These are phyloP conservation scores for Phytopythium kandeliae DNA, from an alignment of 352 stramenopile genomes.

Conservation along the genomic window DNA sequence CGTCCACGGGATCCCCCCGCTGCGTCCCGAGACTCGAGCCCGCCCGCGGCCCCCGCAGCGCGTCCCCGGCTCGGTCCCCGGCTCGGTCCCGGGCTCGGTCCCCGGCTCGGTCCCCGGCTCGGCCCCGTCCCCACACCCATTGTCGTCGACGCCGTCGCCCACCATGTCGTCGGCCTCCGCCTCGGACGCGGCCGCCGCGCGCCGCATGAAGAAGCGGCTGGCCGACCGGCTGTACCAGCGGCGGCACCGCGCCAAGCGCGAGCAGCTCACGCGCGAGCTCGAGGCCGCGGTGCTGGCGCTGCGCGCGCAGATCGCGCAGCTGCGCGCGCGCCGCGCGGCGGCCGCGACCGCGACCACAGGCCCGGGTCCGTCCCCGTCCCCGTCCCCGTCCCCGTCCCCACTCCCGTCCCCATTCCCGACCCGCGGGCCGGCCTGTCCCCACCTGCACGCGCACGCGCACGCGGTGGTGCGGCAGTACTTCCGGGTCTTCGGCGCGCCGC, in stretches of 20 bases:
- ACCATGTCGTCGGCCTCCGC: not conserved
- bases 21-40: no score
- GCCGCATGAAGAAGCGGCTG: conserved; percentile 18
- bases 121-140: no score
- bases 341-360: not conserved
- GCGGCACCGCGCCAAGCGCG: conserved; percentile 29
- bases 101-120: no score
- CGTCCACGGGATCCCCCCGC: no score
- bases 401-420: not conserved
- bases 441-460: conserved; percentile 13
- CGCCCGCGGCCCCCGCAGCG: no score
- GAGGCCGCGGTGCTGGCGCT: conserved; percentile 18
- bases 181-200: not conserved
- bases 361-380: not conserved
- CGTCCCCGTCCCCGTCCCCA: no score
- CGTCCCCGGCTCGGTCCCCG: no score
- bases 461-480: conserved; percentile 24
- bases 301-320: conserved; percentile 17
- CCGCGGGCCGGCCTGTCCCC: not conserved
- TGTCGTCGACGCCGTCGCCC: no score
- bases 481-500: conserved; percentile 14
- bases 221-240: conserved; percentile 32
- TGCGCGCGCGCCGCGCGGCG: conserved; percentile 1
- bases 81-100: no score
- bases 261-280: conserved; percentile 13